Base-by-base conservation (phyloP, 768 basidiomycete genomes). In the Psilocybe cubensis region DNA sequence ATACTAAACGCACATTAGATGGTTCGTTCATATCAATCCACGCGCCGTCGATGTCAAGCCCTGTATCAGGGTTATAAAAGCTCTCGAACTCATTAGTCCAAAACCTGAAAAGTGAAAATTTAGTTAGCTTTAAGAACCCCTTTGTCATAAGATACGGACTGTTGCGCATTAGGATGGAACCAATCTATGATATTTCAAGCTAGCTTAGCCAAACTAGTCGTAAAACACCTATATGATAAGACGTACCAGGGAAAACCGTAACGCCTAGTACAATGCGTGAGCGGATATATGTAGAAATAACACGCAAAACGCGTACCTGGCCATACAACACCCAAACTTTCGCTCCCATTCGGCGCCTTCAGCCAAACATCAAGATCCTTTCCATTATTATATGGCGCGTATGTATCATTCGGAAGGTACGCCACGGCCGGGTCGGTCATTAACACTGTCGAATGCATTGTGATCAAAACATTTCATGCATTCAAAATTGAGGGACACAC, bases 1-100 rank as follows among this genome's bases (percentile, higher is more conserved):
- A 33, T 42, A 20, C 14, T 9, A 8, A 4, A 56, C 62, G 21
- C 61, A 88, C 87, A 57, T 79, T 89, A 3, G 86, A 69, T 5
- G 88, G 88, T 58, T 89, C 88, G 66, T 90, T 89, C 87, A 87
- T 88, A 61, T 88, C 86, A 23, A 89, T 88, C 89, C 88, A 90
- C 17, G 80, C 80, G 9, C 87, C 88, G 59, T 88, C 86, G 27
- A 88, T 88, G 55, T 88, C 83, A 8, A 90, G 58, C 1, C 86
- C 86, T 0, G 69, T 76, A 11, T 74, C 58, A 0, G 83, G 76
- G 57, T 72, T 75, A 66, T 84, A 87, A 70, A 89, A 87, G 6
- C 73, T 47, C 25, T 74, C 57, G 68, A 87, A 88, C 58, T 89
- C 86, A 38, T 77, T 80, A 2, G 71, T 81, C 89, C 89, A 91